Evolutionary conservation across 2,329 filamentous ascomycete species (phyloP).

Genomic region (Cordyceps militaris): DNA sequence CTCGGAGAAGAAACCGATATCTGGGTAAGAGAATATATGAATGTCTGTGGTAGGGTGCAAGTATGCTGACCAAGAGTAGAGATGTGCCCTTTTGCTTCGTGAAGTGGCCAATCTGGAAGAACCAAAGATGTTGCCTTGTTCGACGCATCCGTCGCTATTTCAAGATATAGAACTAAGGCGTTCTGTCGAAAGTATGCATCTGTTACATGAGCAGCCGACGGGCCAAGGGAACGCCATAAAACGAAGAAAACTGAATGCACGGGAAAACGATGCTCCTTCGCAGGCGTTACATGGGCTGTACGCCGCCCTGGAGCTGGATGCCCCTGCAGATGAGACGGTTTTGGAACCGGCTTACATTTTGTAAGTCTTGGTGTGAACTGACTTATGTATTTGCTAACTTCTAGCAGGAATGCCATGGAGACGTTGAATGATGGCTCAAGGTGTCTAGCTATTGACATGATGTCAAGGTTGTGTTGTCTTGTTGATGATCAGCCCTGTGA

Average conservation of each 20-base stretch:
- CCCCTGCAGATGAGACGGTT: neutral
- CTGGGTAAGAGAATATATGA: constrained; percentile 29
- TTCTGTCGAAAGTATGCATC: constrained; percentile 22
- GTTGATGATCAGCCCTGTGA: neutral
- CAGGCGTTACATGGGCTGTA: neutral
- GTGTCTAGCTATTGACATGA: constrained; percentile 8
- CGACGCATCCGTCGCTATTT: constrained; percentile 15
- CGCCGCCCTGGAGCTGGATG: neutral
- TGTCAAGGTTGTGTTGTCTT: constrained; percentile 6
- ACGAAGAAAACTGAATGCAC: neutral
- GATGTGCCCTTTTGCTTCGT: constrained; percentile 8
- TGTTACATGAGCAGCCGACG: constrained; percentile 19
- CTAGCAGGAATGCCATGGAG: neutral
- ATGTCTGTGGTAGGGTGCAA: neutral
- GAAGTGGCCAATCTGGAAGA: neutral
- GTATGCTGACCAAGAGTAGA: neutral
- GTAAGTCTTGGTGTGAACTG: neutral
- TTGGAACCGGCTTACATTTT: neutral
- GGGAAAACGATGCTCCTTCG: neutral
- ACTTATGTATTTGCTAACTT: neutral
- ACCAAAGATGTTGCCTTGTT: neutral
- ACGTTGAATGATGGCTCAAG: neutral
- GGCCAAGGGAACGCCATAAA: neutral
- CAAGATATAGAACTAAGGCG: constrained; percentile 22
- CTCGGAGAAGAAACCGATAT: constrained; percentile 32